Percentiles rank a stretch among this genome's conserved stretches.
phyloP scores from a whole-genome alignment of 1,284 basidiomycete genomes.

The Pyrrhoderma lamaoense region DNA sequence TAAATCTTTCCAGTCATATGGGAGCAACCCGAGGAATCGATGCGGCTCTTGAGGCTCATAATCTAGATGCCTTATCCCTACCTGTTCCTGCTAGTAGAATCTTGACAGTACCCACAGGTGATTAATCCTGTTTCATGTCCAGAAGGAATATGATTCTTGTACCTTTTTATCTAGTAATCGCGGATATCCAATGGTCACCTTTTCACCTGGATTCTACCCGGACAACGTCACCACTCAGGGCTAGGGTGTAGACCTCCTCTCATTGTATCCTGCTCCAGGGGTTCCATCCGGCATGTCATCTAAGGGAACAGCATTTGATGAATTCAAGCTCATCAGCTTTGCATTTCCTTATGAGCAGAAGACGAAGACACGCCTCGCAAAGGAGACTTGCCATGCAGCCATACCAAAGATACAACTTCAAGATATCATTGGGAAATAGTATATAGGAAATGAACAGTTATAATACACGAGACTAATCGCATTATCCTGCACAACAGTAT shows the following conservation, averaged over 20 bases:
- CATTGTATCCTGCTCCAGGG: slow-evolving; percentile 49
- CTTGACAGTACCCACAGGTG: slow-evolving; percentile 36
- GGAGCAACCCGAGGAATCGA: slow-evolving; percentile 53
- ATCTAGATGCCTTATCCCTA: slow-evolving; percentile 52
- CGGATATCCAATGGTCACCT: slow-evolving; percentile 56
- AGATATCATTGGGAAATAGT: slow-evolving; percentile 30
- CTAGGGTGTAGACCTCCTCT: slow-evolving; percentile 37
- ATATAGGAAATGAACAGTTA: too few species aligned
- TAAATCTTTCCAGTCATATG: slow-evolving; percentile 41
- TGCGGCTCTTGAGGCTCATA: slow-evolving; percentile 40
- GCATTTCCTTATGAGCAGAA: slow-evolving; percentile 63
- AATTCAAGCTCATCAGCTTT: slow-evolving; percentile 49
- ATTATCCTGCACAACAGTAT: too few species aligned
- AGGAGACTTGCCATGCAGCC: slow-evolving; percentile 47
- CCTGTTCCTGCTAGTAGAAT: slow-evolving; percentile 47
- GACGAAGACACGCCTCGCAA: slow-evolving; percentile 45
- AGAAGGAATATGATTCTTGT: neutral
- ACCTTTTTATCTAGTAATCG: slow-evolving; percentile 35
- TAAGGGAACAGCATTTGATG: slow-evolving; percentile 55
- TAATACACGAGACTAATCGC: too few species aligned
- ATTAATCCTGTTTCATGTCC: slow-evolving; percentile 1
- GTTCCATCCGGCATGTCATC: slow-evolving; percentile 60
- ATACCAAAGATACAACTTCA: slow-evolving; percentile 54
- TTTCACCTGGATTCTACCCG: slow-evolving; percentile 24
- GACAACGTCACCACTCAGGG: slow-evolving; percentile 30